A percentile compares a stretch with the other conserved stretches of the same genome.
phyloP scores from a whole-genome alignment of 1,284 basidiomycete genomes.

The Neonothopanus nambi region DNA sequence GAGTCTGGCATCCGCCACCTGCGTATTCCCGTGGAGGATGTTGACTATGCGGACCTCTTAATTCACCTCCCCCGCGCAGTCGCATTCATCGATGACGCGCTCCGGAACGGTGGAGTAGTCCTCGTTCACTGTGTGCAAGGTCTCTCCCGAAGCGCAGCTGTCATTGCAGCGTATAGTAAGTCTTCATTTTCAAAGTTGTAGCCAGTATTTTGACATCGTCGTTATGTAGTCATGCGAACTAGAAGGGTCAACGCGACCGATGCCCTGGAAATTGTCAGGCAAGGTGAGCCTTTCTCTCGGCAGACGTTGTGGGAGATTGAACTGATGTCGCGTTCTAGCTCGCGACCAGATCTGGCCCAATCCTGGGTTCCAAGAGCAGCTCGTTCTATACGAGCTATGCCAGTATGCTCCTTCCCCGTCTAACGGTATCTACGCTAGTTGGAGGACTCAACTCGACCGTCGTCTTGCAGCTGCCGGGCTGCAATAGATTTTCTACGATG shows the following conservation, averaged over 20 bases:
- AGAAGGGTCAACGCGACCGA: constrained; percentile 55
- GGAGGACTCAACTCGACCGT: constrained; percentile 51
- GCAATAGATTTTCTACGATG: background rate
- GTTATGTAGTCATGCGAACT: constrained; percentile 68
- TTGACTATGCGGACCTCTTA: constrained; percentile 81
- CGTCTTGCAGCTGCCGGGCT: constrained; percentile 39
- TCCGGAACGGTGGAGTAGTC: constrained; percentile 67
- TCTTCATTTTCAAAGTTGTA: background rate
- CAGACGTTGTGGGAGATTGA: constrained; percentile 13
- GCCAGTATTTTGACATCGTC: constrained; percentile 12
- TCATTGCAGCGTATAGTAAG: constrained; percentile 82
- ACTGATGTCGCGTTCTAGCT: constrained; percentile 36
- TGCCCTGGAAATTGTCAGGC: constrained; percentile 62
- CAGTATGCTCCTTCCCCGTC: constrained; percentile 60
- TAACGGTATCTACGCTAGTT: constrained; percentile 69
- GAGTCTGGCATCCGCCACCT: constrained; percentile 71
- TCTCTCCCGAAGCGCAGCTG: constrained; percentile 77
- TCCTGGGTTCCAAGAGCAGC: constrained; percentile 75
- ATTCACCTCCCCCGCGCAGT: constrained; percentile 77
- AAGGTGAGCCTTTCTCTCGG: constrained; percentile 41
- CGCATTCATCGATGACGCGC: constrained; percentile 77
- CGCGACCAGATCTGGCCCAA: constrained; percentile 80
- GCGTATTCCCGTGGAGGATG: constrained; percentile 75
- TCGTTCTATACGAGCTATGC: constrained; percentile 75
- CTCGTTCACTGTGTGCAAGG: constrained; percentile 87